Evolutionary conservation across 2,329 filamentous ascomycete genomes (phyloP).

Genomic region (Hypoxylon sp.): DNA sequence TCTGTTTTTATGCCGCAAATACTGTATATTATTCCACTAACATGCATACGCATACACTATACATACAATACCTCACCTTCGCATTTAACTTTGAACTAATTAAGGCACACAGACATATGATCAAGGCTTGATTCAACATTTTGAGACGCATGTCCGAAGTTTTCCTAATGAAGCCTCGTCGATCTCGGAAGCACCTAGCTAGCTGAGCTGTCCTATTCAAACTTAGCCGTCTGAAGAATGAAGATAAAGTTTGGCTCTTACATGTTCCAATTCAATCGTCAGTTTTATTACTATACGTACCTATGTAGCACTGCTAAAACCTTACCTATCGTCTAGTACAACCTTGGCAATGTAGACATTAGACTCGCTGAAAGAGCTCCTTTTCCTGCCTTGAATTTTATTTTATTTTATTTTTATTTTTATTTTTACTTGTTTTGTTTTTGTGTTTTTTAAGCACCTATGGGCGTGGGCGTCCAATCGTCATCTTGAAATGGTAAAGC

Average conservation of each 20-base stretch:
- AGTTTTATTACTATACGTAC: too few species aligned
- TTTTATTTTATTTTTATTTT: background rate
- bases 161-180: background rate
- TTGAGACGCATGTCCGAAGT: background rate
- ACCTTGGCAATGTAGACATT: background rate
- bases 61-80: background rate
- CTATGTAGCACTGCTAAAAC: too few species aligned
- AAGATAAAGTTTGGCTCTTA: too few species aligned
- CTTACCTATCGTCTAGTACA: too few species aligned
- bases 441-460: conserved; percentile 1
- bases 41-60: background rate
- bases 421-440: background rate
- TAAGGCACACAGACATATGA: background rate
- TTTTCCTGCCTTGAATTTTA: conserved; percentile 12
- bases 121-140: background rate
- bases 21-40: conserved; percentile 4
- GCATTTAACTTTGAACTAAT: background rate
- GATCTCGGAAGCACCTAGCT: too few species aligned
- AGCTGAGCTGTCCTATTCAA: too few species aligned
- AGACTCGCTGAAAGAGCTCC: conserved; percentile 4
- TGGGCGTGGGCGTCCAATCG: conserved; percentile 1
- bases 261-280: too few species aligned
- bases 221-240: too few species aligned
- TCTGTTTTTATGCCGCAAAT: conserved; percentile 15
- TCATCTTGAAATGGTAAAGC: conserved; percentile 44